These are phyloP conservation scores for Tetrastigma voinierianum DNA, from an alignment of 164 flowering plant genomes.

Conservation along the genomic window DNA sequence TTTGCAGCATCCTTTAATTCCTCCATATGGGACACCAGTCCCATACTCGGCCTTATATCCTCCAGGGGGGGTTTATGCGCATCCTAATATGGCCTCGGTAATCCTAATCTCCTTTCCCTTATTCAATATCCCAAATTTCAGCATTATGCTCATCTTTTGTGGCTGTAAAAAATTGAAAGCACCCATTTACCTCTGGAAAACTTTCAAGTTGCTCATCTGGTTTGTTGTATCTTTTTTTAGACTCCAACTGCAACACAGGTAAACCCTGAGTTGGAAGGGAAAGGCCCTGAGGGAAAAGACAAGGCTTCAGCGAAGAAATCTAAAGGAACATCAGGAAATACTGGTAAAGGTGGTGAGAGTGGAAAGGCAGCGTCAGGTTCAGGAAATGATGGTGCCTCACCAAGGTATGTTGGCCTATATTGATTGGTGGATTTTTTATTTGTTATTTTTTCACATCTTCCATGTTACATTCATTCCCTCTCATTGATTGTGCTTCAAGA, in stretches of 20 bases:
- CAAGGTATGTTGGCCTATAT: slow-evolving; percentile 46
- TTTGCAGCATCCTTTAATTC: slow-evolving; percentile 75
- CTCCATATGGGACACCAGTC: slow-evolving; percentile 82
- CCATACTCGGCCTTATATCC: slow-evolving; percentile 89
- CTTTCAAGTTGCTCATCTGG: neutral
- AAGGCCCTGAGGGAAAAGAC: slow-evolving; percentile 50
- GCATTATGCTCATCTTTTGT: neutral
- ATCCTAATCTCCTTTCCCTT: slow-evolving; percentile 8
- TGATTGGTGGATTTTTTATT: neutral
- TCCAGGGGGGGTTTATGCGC: slow-evolving; percentile 77
- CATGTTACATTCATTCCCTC: neutral
- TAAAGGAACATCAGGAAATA: slow-evolving; percentile 56
- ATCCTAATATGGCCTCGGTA: slow-evolving; percentile 76
- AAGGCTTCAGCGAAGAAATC: slow-evolving; percentile 51
- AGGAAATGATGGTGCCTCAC: slow-evolving; percentile 83
- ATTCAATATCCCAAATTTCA: neutral
- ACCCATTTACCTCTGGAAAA: neutral
- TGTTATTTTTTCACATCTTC: neutral
- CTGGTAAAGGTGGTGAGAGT: slow-evolving; percentile 60
- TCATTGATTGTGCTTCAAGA: neutral
- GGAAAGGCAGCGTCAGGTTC: slow-evolving; percentile 78
- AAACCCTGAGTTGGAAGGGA: slow-evolving; percentile 55
- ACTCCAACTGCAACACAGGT: slow-evolving; percentile 41
- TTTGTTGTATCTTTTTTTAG: slow-evolving; percentile 25
- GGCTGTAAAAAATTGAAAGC: neutral